These are phyloP conservation scores for Alternaria angustiovoidea DNA, from an alignment of 2,329 filamentous ascomycete genomes.

Conservation along the genomic window DNA sequence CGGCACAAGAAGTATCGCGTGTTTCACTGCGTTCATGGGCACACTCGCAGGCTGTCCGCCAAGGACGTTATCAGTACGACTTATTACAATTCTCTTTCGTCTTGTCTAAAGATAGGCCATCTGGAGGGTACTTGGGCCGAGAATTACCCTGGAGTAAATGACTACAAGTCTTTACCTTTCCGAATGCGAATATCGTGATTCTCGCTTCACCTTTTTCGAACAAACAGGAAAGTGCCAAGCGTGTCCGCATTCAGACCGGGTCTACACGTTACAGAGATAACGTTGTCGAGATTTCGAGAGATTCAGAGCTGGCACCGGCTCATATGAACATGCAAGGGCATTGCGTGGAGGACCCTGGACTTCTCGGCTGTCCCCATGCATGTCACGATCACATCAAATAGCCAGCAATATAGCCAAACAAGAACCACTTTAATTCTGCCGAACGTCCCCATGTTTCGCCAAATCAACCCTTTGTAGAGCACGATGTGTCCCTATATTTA, in stretches of 20 bases:
- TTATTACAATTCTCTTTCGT: background rate
- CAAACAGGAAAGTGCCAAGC: conserved; percentile 12
- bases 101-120: conserved; percentile 9
- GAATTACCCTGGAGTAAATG: conserved; percentile 1
- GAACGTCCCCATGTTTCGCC: conserved; percentile 23
- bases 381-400: conserved; percentile 41
- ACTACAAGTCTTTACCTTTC: background rate
- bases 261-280: conserved; percentile 14
- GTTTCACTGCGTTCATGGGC: background rate
- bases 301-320: conserved; percentile 17
- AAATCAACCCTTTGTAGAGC: conserved; percentile 26
- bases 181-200: background rate
- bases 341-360: conserved; percentile 28
- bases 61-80: background rate
- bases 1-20: background rate
- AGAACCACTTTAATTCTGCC: conserved; percentile 40
- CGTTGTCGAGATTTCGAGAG: conserved; percentile 18
- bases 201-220: conserved; percentile 4
- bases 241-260: conserved; percentile 30
- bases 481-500: conserved; percentile 21
- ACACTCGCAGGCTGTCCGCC: background rate
- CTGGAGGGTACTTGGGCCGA: conserved; percentile 1
- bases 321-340: conserved; percentile 32
- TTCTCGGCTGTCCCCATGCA: conserved; percentile 38
- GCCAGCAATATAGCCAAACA: conserved; percentile 45